Percentiles rank a stretch among this genome's conserved stretches.
Evolutionary conservation across 2,329 filamentous ascomycete genomes (phyloP).

Genomic region (Apiospora rasikravindrae): DNA sequence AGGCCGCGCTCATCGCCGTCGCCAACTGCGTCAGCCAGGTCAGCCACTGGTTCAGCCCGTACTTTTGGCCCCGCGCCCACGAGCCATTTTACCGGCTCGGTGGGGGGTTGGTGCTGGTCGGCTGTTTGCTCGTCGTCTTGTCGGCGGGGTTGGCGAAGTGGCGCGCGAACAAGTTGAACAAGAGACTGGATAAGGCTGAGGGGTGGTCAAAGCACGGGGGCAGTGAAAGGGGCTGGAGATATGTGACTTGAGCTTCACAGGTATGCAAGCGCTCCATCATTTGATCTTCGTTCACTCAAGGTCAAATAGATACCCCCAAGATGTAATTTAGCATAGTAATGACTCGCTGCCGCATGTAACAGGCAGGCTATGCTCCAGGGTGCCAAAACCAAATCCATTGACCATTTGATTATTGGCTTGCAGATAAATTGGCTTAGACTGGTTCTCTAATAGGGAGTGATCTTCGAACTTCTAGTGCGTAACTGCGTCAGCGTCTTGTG

Average conservation of each 20-base stretch:
- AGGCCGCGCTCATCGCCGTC: constrained; percentile 46
- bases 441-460: too few relatives aligned
- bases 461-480: too few relatives aligned
- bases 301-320: too few relatives aligned
- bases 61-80: constrained; percentile 39
- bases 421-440: too few relatives aligned
- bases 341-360: too few relatives aligned
- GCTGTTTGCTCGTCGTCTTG: constrained; percentile 27
- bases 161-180: constrained; percentile 31
- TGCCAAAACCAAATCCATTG: too few relatives aligned
- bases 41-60: constrained; percentile 47
- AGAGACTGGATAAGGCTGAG: constrained; percentile 34
- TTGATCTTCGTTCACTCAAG: too few relatives aligned
- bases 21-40: constrained; percentile 44
- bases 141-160: constrained; percentile 29
- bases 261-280: too few relatives aligned
- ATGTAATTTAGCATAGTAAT: too few relatives aligned
- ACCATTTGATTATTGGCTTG: too few relatives aligned
- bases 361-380: too few relatives aligned
- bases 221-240: constrained; percentile 31
- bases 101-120: constrained; percentile 30
- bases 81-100: constrained; percentile 36
- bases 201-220: constrained; percentile 31
- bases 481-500: too few relatives aligned
- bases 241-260: background rate